Conservation (phyloP, 163 green algal genomes). For the Volvox carteri region DNA sequence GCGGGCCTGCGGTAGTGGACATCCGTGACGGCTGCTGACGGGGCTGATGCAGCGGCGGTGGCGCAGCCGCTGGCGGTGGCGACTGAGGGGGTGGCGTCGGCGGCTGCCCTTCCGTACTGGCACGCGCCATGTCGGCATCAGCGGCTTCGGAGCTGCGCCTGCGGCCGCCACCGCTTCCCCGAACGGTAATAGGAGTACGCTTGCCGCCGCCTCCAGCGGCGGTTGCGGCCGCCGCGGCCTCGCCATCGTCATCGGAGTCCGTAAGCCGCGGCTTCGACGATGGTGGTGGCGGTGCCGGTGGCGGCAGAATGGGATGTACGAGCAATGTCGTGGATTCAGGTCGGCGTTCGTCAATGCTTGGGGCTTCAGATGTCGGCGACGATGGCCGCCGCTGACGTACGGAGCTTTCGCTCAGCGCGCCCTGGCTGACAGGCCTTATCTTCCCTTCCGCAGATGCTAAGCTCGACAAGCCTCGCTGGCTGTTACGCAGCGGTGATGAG, state of each 20-base stretch:
- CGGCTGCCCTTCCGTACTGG: neutral
- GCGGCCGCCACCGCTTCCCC: neutral
- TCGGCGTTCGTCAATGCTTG: neutral
- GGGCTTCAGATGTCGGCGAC: conserved; percentile 17
- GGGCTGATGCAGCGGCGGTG: neutral
- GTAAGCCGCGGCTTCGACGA: neutral
- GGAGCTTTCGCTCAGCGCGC: neutral
- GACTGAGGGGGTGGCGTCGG: neutral
- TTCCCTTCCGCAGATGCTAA: too few species aligned
- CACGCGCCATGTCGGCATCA: neutral
- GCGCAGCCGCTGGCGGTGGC: neutral
- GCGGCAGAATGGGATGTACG: conserved; percentile 36
- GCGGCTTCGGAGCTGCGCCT: neutral
- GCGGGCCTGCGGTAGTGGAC: neutral
- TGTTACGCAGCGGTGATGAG: neutral
- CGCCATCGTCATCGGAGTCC: neutral
- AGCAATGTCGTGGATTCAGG: neutral
- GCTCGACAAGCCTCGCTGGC: neutral
- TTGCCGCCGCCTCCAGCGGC: neutral
- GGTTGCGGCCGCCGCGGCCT: neutral
- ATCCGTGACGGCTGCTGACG: neutral
- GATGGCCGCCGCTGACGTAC: neutral
- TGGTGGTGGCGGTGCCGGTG: neutral
- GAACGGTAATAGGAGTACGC: neutral
- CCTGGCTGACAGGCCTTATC: neutral